Evolutionary conservation across 2,329 filamentous ascomycete genomes (phyloP).

Genomic region (Monosporascus sp.): DNA sequence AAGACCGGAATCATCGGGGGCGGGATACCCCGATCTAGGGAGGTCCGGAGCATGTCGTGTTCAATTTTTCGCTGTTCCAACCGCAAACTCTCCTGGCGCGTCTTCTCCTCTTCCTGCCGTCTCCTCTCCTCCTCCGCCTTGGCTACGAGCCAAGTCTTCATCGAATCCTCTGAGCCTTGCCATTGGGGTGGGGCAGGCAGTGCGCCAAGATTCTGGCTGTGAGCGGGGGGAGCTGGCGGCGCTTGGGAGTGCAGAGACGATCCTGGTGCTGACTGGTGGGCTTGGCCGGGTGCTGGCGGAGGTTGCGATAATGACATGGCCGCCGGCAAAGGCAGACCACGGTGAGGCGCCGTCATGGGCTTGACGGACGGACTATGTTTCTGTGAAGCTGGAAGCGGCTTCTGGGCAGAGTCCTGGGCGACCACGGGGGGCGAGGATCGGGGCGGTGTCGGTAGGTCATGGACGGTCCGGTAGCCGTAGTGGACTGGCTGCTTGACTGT

Average conservation of each 20-base stretch:
- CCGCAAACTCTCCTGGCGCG: constrained; percentile 57
- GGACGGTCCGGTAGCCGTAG: constrained; percentile 55
- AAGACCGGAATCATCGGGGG: constrained; percentile 70
- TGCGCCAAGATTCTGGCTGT: constrained; percentile 41
- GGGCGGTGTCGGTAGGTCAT: constrained; percentile 58
- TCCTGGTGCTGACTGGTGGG: constrained; percentile 23
- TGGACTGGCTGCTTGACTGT: constrained; percentile 55
- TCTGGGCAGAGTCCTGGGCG: constrained; percentile 42
- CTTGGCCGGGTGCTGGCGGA: constrained; percentile 22
- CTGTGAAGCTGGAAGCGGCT: constrained; percentile 33
- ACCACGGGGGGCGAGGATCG: constrained; percentile 51
- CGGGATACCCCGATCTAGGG: constrained; percentile 64
- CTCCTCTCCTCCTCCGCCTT: constrained; percentile 70
- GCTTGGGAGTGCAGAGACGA: constrained; percentile 26
- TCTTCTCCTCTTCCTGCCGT: constrained; percentile 69
- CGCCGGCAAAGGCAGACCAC: constrained; percentile 63
- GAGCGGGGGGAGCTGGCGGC: constrained; percentile 28
- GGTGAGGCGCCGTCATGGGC: constrained; percentile 65
- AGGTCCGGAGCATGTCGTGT: constrained; percentile 65
- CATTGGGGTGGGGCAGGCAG: constrained; percentile 62
- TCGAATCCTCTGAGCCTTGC: constrained; percentile 63
- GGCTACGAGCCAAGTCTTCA: constrained; percentile 65
- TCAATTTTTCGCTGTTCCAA: constrained; percentile 70
- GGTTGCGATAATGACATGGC: constrained; percentile 55
- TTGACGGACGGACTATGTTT: constrained; percentile 44